A percentile compares a stretch with the other conserved stretches of the same genome.
Evolutionary conservation across 2,329 filamentous ascomycete genomes (phyloP).

Genomic region (Alternaria brassicicola): DNA sequence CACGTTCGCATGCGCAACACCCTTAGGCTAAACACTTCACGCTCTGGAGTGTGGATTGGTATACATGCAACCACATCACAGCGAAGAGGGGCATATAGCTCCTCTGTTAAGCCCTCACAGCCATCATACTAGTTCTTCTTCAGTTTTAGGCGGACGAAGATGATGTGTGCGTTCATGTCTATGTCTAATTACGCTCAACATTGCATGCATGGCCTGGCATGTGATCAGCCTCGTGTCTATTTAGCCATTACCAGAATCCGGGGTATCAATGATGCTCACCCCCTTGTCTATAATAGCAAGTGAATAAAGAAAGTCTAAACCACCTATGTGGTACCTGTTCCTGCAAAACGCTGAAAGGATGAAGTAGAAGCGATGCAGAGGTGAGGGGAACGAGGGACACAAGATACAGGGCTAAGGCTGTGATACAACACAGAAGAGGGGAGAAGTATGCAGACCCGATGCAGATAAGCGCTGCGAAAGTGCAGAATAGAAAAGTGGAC

Average conservation of each 20-base stretch:
- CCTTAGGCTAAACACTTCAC: not conserved
- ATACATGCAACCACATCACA: not conserved
- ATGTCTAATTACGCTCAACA: not conserved
- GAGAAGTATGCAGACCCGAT: not conserved
- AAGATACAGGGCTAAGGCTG: not conserved
- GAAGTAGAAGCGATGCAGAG: not conserved
- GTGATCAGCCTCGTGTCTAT: not conserved
- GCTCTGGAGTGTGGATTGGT: not conserved
- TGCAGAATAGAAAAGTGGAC: not conserved
- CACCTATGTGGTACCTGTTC: not conserved
- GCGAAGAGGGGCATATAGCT: not conserved
- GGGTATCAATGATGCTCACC: slow-evolving; percentile 1
- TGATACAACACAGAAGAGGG: not conserved
- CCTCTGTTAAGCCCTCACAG: not conserved
- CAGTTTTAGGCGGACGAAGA: not conserved
- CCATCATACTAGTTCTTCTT: not conserved
- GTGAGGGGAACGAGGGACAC: not conserved
- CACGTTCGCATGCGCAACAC: not conserved
- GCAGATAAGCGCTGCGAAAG: not conserved
- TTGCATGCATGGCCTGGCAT: not conserved
- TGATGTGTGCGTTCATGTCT: not conserved
- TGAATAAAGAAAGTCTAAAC: not conserved
- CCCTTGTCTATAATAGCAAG: slow-evolving; percentile 3
- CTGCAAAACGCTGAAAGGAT: not conserved
- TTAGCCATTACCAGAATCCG: slow-evolving; percentile 7